Percentiles rank a stretch among this genome's conserved stretches.
phyloP scores from a whole-genome alignment of 768 basidiomycete species.

The Dictyophora rubrovolvata region DNA sequence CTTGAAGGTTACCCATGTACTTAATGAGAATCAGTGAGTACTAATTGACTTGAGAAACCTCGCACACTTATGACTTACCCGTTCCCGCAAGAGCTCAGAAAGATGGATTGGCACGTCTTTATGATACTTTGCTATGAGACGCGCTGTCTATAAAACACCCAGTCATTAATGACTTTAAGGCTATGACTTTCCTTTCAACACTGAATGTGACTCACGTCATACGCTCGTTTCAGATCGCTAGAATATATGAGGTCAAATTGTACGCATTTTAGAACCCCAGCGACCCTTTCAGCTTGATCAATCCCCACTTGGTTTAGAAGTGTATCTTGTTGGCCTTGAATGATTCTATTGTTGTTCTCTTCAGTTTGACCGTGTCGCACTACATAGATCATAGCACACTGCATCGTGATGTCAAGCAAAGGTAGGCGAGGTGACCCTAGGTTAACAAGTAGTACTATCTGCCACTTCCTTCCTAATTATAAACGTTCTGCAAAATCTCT shows the following conservation, averaged over 20 bases:
- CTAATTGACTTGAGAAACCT: not conserved
- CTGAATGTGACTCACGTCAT: constrained; percentile 36
- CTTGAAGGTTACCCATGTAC: constrained; percentile 58
- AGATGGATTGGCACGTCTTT: constrained; percentile 32
- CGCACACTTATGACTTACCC: constrained; percentile 34
- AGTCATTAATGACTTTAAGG: not conserved
- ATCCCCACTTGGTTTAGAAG: constrained; percentile 51
- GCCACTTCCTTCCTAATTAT: no score
- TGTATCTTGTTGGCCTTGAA: constrained; percentile 72
- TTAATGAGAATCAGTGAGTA: constrained; percentile 17
- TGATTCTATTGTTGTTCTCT: constrained; percentile 48
- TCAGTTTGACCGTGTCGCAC: constrained; percentile 75
- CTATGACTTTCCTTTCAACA: not conserved
- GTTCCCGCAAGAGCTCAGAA: constrained; percentile 47
- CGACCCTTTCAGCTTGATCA: constrained; percentile 48
- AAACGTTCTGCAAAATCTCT: no score
- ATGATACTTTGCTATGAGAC: constrained; percentile 49
- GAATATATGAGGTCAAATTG: constrained; percentile 51
- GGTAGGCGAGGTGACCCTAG: not conserved
- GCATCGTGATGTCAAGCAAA: constrained; percentile 13
- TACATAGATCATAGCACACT: constrained; percentile 43
- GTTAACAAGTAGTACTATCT: no score
- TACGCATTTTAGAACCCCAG: constrained; percentile 40
- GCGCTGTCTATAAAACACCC: constrained; percentile 46
- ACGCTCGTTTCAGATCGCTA: constrained; percentile 65